These are phyloP conservation scores for Chlorociboria aeruginascens DNA, from an alignment of 495 filamentous ascomycete genomes.

Conservation along the genomic window DNA sequence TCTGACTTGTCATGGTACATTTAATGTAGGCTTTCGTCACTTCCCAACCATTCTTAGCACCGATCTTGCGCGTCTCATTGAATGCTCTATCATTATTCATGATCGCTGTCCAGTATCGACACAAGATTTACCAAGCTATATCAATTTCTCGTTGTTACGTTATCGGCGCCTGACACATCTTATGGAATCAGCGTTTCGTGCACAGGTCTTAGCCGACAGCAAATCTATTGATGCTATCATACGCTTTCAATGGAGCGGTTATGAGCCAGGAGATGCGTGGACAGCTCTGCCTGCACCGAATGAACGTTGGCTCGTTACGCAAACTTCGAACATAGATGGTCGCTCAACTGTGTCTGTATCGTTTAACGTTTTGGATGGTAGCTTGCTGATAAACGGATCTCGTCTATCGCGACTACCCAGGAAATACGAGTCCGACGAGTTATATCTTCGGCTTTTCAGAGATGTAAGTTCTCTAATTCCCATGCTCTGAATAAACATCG, in stretches of 20 bases:
- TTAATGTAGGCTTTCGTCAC: conserved; percentile 1
- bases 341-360: conserved; percentile 20
- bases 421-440: conserved; percentile 22
- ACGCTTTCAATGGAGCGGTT: conserved; percentile 21
- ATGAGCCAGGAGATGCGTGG: conserved; percentile 19
- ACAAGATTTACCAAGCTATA: not conserved
- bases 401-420: conserved; percentile 31
- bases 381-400: conserved; percentile 34
- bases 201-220: not conserved
- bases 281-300: conserved; percentile 1
- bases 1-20: conserved; percentile 17
- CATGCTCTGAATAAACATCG: not conserved
- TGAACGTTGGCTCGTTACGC: conserved; percentile 24
- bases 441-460: conserved; percentile 27
- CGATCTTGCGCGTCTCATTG: not conserved
- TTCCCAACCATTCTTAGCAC: not conserved
- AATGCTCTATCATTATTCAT: conserved; percentile 5
- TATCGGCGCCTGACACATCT: conserved; percentile 2
- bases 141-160: conserved; percentile 1
- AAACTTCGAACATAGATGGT: conserved; percentile 3
- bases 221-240: conserved; percentile 23
- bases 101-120: conserved; percentile 1
- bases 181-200: conserved; percentile 1
- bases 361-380: conserved; percentile 35
- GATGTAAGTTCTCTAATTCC: conserved; percentile 15